Evolutionary conservation across 257 asterid species (phyloP).

Genomic region (Nicotiana knightiana): DNA sequence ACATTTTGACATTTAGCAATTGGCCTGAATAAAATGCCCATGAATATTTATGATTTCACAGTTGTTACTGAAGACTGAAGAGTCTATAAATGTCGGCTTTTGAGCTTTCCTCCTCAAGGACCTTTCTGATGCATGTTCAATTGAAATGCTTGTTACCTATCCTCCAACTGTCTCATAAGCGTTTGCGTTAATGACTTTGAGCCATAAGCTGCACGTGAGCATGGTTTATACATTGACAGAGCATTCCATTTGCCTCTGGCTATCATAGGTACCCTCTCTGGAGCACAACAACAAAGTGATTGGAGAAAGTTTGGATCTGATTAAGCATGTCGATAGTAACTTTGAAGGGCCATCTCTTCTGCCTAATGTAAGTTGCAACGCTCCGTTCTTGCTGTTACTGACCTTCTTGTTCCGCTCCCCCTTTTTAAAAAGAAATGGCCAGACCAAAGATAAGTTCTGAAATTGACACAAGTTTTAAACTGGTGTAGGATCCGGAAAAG

Average conservation of each 20-base stretch:
- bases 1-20: not conserved
- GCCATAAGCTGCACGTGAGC: not conserved
- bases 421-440: too few relatives aligned
- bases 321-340: slow-evolving; percentile 42
- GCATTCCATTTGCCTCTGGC: not conserved
- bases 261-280: slow-evolving; percentile 47
- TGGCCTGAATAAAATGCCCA: not conserved
- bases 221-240: not conserved
- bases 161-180: not conserved
- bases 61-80: not conserved
- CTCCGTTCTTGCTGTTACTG: not conserved
- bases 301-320: slow-evolving; percentile 57
- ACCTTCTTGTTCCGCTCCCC: too few relatives aligned
- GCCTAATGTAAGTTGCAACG: slow-evolving; percentile 32
- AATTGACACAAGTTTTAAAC: not conserved
- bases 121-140: not conserved
- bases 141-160: not conserved
- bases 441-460: too few relatives aligned
- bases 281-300: slow-evolving; percentile 52
- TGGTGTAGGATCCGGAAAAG: slow-evolving; percentile 41
- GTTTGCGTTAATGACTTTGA: not conserved
- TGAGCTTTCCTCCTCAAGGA: too few relatives aligned
- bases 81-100: not conserved
- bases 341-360: slow-evolving; percentile 51
- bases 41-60: not conserved